Percentiles rank a stretch among this genome's conserved stretches.
Evolutionary conservation across 306 rosid species (phyloP).

Genomic region (Parietaria judaica): DNA sequence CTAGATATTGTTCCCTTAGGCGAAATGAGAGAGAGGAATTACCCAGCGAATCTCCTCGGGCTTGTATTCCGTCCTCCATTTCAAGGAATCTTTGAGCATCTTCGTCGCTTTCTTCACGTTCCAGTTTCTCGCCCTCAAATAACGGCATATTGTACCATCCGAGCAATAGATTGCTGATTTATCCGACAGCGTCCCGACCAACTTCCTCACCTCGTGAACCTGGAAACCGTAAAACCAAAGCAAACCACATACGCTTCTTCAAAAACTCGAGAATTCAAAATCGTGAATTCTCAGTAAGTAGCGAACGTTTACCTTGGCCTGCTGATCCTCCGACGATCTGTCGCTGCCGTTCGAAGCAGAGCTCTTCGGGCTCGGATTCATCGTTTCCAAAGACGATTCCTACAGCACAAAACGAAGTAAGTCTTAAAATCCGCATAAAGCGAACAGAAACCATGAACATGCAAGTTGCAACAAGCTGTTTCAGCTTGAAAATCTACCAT

Average conservation of each 20-base stretch:
- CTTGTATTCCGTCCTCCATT: conserved; percentile 72
- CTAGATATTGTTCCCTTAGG: too few relatives aligned
- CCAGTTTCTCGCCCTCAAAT: conserved; percentile 80
- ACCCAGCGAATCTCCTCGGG: conserved; percentile 97
- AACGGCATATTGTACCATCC: conserved; percentile 60
- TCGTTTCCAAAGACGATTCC: conserved; percentile 28
- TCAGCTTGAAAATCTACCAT: too few relatives aligned
- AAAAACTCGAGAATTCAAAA: conserved; percentile 9
- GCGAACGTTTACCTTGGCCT: conserved; percentile 34
- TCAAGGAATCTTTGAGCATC: conserved; percentile 71
- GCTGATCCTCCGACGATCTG: conserved; percentile 50
- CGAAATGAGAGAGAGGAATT: not conserved
- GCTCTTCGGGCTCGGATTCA: conserved; percentile 47
- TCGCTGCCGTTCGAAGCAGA: conserved; percentile 43
- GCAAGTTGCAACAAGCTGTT: too few relatives aligned
- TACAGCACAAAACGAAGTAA: conserved; percentile 11
- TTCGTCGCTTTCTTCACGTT: conserved; percentile 80
- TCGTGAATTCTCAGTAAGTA: conserved; percentile 13
- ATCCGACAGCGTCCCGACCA: conserved; percentile 56
- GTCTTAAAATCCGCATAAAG: too few relatives aligned
- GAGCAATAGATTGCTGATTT: conserved; percentile 64
- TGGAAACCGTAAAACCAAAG: conserved; percentile 24
- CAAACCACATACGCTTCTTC: conserved; percentile 5
- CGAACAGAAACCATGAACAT: too few relatives aligned
- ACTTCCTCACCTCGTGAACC: conserved; percentile 68